Evolutionary conservation across 176 grass and related monocot genomes (phyloP).

Genomic region (Oryza meridionalis): DNA sequence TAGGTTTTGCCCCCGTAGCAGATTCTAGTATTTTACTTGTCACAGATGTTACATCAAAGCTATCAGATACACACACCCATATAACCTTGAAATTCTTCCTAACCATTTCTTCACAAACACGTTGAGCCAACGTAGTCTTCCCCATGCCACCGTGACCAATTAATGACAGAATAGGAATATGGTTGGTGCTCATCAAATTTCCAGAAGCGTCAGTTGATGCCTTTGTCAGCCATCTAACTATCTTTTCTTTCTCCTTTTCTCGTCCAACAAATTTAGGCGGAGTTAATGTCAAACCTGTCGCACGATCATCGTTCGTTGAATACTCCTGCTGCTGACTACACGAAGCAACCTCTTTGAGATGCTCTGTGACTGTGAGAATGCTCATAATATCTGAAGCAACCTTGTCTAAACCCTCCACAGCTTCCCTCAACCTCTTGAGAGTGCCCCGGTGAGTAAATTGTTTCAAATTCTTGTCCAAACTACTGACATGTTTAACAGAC

Average conservation of each 20-base stretch:
- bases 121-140: constrained; percentile 45
- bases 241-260: constrained; percentile 19
- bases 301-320: constrained; percentile 3
- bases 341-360: neutral
- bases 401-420: constrained; percentile 35
- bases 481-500: constrained; percentile 10
- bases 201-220: neutral
- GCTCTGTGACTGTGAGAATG: constrained; percentile 10
- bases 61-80: constrained; percentile 37
- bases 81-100: constrained; percentile 34
- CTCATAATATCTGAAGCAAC: neutral
- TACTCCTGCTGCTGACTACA: neutral
- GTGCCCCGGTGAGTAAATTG: constrained; percentile 35
- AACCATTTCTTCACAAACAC: constrained; percentile 13
- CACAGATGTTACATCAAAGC: constrained; percentile 20
- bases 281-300: constrained; percentile 35
- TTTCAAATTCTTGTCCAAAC: neutral
- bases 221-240: constrained; percentile 44
- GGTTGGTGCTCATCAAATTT: neutral
- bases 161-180: constrained; percentile 31
- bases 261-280: constrained; percentile 33
- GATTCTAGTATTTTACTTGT: neutral
- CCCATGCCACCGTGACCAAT: constrained; percentile 51
- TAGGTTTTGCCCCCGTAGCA: neutral
- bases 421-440: constrained; percentile 33